Percentiles rank a stretch among this genome's conserved stretches.
Evolutionary conservation across 2,329 filamentous ascomycete genomes (phyloP).

Genomic region (Stachybotrys chlorohalonatus): DNA sequence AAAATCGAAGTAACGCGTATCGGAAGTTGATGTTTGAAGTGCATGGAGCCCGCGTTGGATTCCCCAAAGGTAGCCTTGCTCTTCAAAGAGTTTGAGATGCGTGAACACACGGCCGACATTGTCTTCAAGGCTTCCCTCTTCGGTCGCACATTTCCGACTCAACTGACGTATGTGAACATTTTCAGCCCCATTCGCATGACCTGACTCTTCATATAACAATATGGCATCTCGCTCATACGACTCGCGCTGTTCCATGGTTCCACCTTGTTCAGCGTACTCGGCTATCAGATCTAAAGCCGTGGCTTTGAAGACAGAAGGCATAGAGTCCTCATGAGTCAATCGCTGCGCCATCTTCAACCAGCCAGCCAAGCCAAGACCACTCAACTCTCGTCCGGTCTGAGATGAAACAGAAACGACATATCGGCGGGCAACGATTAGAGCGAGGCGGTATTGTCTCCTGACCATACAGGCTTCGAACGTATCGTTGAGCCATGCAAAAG

Average conservation of each 20-base stretch:
- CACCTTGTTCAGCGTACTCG: neutral
- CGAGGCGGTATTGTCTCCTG: neutral
- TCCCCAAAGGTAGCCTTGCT: neutral
- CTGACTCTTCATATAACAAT: neutral
- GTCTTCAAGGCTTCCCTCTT: neutral
- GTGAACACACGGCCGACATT: neutral
- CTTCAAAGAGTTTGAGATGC: neutral
- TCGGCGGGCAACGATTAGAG: neutral
- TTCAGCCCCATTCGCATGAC: neutral
- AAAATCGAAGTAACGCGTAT: neutral
- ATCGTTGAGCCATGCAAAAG: neutral
- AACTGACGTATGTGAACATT: neutral
- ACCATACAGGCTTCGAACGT: neutral
- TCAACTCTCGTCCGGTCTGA: neutral
- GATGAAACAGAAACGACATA: neutral
- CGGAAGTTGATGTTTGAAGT: neutral
- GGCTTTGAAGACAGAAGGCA: neutral
- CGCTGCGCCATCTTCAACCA: neutral
- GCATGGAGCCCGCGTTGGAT: neutral
- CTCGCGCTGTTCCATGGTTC: neutral
- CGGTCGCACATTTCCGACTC: neutral
- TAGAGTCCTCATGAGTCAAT: neutral
- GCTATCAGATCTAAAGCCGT: neutral
- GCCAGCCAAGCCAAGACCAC: neutral
- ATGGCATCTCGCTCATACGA: neutral